Percentiles rank a stretch among this genome's conserved stretches.
phyloP scores from a whole-genome alignment of 768 basidiomycete species.

The Gloeopeniophorella convolvens region DNA sequence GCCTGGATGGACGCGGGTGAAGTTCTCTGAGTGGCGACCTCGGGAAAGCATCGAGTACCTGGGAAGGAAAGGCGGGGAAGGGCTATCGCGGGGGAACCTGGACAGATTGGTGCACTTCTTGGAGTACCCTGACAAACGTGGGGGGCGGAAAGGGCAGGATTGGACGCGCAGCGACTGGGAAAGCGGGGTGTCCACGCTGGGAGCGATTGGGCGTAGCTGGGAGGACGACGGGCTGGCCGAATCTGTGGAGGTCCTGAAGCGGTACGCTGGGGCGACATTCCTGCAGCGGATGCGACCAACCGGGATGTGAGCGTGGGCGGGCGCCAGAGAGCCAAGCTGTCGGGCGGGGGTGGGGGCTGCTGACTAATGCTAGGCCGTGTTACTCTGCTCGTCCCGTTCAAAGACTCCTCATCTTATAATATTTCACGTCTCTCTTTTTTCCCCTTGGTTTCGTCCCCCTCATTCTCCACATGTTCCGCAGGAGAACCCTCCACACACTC shows the following conservation, averaged over 20 bases:
- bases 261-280: constrained; percentile 46
- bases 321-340: too few relatives aligned
- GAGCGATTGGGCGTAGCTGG: constrained; percentile 45
- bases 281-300: constrained; percentile 38
- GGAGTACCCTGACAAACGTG: constrained; percentile 42
- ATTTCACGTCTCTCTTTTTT: constrained; percentile 15
- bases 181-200: constrained; percentile 41
- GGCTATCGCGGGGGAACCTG: background rate
- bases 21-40: constrained; percentile 45
- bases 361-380: too few relatives aligned
- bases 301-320: constrained; percentile 22
- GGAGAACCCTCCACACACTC: constrained; percentile 40
- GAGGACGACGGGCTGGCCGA: constrained; percentile 45
- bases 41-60: constrained; percentile 55
- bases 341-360: too few relatives aligned
- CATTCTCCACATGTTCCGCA: constrained; percentile 27
- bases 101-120: constrained; percentile 20
- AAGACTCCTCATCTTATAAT: constrained; percentile 12
- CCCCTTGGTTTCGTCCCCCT: constrained; percentile 18
- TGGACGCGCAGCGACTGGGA: constrained; percentile 70
- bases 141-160: constrained; percentile 63
- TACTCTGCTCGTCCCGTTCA: too few relatives aligned
- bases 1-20: constrained; percentile 39
- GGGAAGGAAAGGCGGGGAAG: constrained; percentile 30
- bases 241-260: constrained; percentile 42